Evolutionary conservation across 2,329 filamentous ascomycete species (phyloP).

Genomic region (Penicillium corylophilum): DNA sequence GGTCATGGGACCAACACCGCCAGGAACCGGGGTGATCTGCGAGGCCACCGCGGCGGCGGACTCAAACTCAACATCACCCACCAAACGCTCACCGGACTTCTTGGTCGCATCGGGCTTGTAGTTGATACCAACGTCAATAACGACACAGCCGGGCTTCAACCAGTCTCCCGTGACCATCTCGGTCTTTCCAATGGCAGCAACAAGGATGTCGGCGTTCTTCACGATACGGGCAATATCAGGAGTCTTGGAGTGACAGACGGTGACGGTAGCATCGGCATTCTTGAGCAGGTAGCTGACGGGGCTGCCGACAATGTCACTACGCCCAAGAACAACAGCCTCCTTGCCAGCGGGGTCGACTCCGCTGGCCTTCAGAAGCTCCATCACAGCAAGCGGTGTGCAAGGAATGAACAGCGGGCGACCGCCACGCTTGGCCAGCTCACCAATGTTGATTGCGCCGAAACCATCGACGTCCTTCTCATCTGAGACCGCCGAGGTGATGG

Average conservation of each 20-base stretch:
- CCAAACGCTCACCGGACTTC: slow-evolving; percentile 88
- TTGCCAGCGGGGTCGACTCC: slow-evolving; percentile 84
- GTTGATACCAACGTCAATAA: slow-evolving; percentile 98
- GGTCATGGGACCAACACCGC: slow-evolving; percentile 97
- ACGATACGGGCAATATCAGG: slow-evolving; percentile 69
- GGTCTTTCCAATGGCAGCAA: slow-evolving; percentile 86
- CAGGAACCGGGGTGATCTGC: slow-evolving; percentile 91
- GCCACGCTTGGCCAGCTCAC: slow-evolving; percentile 92
- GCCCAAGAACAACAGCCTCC: slow-evolving; percentile 88
- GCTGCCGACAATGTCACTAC: slow-evolving; percentile 96
- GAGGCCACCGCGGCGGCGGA: slow-evolving; percentile 82
- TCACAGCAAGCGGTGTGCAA: slow-evolving; percentile 96
- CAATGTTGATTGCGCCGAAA: slow-evolving; percentile 91
- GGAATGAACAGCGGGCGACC: slow-evolving; percentile 86
- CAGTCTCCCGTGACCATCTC: slow-evolving; percentile 91
- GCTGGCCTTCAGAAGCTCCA: slow-evolving; percentile 82
- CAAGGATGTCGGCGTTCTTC: slow-evolving; percentile 81
- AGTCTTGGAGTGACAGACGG: slow-evolving; percentile 91
- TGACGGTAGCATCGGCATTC: slow-evolving; percentile 95
- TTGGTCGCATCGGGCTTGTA: slow-evolving; percentile 84
- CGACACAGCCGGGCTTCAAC: slow-evolving; percentile 90
- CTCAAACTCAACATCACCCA: slow-evolving; percentile 93
- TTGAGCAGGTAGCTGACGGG: slow-evolving; percentile 94
- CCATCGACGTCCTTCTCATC: slow-evolving; percentile 98
- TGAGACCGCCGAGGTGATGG: slow-evolving; percentile 82